phyloP scores from a whole-genome alignment of 257 asterid genomes.

The Nicotiana knightiana region DNA sequence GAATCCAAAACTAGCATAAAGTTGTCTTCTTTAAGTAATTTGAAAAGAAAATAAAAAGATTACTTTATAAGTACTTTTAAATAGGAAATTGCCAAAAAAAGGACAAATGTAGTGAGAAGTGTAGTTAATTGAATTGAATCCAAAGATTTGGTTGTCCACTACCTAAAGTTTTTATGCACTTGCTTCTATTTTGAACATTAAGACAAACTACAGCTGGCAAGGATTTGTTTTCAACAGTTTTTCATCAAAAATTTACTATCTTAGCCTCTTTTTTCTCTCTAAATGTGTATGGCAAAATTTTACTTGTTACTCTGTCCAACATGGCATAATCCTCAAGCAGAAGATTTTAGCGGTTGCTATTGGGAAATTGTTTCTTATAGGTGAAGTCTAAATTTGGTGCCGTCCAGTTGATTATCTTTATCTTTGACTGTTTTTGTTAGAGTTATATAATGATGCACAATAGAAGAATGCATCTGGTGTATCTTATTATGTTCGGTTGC shows the following conservation, averaged over 20 bases:
- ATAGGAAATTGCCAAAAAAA: not conserved
- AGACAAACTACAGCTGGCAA: not conserved
- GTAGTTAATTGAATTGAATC: not conserved
- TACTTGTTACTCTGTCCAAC: not conserved
- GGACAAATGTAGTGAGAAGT: not conserved
- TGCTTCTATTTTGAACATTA: not conserved
- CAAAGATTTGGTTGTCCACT: not conserved
- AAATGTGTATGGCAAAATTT: not conserved
- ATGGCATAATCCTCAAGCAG: not conserved
- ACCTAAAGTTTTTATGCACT: not conserved
- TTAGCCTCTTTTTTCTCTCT: not conserved
- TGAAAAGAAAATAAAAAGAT: not conserved
- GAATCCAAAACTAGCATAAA: not conserved
- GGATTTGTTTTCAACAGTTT: not conserved
- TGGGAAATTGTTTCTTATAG: not conserved
- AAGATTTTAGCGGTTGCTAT: not conserved
- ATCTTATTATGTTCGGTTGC: conserved; percentile 31
- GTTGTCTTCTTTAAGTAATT: not conserved
- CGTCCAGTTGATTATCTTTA: not conserved
- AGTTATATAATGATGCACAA: not conserved
- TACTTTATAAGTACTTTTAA: not conserved
- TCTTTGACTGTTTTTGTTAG: not conserved
- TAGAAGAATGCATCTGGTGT: not conserved
- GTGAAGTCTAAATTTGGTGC: not conserved
- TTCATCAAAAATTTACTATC: not conserved